phyloP scores from a whole-genome alignment of 2,329 filamentous ascomycete species.

The Talaromyces sp. region DNA sequence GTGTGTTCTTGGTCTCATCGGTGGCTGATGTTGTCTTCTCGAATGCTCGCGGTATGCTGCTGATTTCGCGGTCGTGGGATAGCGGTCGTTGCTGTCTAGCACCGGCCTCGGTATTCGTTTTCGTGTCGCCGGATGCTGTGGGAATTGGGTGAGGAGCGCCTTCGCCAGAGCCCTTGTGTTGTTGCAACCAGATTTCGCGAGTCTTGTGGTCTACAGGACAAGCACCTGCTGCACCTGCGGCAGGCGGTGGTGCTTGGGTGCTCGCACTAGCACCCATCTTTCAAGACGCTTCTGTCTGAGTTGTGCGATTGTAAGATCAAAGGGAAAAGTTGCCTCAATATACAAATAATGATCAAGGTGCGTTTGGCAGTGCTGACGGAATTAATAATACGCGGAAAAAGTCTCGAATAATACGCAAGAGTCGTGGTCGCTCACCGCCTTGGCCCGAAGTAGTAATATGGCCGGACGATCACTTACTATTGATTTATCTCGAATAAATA shows the following conservation, averaged over 20 bases:
- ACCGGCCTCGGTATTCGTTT: constrained; percentile 20
- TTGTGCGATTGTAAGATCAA: not conserved
- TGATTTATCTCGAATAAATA: not conserved
- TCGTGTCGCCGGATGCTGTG: constrained; percentile 18
- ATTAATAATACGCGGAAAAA: not conserved
- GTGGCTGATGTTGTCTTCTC: constrained; percentile 17
- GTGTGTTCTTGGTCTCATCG: constrained; percentile 13
- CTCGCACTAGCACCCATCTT: constrained; percentile 36
- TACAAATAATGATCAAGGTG: not conserved
- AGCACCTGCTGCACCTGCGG: constrained; percentile 17
- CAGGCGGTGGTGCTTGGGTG: constrained; percentile 17
- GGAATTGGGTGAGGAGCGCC: constrained; percentile 30
- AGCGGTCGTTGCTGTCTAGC: constrained; percentile 44
- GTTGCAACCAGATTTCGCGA: constrained; percentile 77
- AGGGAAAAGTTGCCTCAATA: not conserved
- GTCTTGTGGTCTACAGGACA: constrained; percentile 92
- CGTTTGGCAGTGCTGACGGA: not conserved
- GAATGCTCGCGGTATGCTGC: constrained; percentile 68
- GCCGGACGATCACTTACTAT: not conserved
- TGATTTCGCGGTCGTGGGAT: constrained; percentile 66
- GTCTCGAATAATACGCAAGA: not conserved
- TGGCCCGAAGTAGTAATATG: not conserved
- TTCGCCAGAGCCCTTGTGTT: constrained; percentile 31
- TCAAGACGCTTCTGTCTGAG: not conserved
- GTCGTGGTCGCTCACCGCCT: not conserved